These are phyloP conservation scores for Crataegus laevigata DNA, from an alignment of 306 rosid genomes.

Conservation along the genomic window DNA sequence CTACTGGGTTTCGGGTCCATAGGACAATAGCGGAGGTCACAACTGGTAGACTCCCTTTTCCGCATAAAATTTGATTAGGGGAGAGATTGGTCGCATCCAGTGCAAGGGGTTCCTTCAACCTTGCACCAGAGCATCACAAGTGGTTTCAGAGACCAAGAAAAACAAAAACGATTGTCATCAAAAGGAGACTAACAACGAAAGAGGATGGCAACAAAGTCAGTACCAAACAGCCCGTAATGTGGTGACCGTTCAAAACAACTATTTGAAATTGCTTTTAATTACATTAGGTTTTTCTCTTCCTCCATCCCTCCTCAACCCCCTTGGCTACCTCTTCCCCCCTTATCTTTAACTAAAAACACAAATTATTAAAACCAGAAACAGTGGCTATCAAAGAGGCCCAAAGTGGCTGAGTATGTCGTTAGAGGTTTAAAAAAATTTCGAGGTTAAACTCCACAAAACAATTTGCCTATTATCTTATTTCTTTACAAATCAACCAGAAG, in stretches of 20 bases:
- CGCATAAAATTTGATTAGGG: neutral
- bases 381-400: neutral
- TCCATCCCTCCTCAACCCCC: too few relatives aligned
- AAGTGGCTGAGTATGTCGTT: neutral
- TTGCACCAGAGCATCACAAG: neutral
- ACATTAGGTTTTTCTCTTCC: too few relatives aligned
- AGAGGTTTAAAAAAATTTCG: neutral
- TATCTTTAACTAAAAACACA: neutral
- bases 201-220: neutral
- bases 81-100: neutral
- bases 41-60: neutral
- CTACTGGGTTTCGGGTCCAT: neutral
- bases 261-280: too few relatives aligned
- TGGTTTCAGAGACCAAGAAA: neutral
- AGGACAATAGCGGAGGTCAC: neutral
- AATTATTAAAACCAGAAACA: too few relatives aligned
- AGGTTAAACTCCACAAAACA: neutral
- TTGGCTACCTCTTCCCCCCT: neutral
- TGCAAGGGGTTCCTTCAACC: neutral
- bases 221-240: neutral
- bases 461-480: neutral
- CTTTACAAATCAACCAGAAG: too few relatives aligned
- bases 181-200: neutral
- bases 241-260: neutral
- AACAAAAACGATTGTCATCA: neutral